phyloP scores from a whole-genome alignment of 176 grass and related monocot species.

The Rhynchospora breviuscula region DNA sequence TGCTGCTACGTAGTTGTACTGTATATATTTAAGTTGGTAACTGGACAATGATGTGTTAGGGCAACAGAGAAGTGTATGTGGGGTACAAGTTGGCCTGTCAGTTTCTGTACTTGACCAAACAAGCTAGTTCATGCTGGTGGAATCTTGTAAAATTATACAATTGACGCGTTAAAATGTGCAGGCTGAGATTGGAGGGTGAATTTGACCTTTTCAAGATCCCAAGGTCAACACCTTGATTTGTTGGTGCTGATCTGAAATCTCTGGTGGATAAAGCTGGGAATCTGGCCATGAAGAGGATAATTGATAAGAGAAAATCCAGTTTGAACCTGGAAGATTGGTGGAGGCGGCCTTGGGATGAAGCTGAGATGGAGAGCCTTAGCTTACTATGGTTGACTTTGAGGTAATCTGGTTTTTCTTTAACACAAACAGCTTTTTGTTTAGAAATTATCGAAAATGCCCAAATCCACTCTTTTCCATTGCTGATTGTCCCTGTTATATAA shows the following conservation, averaged over 20 bases:
- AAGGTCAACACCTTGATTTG: slow-evolving; percentile 83
- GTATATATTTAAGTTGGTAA: background rate
- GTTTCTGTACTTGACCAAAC: background rate
- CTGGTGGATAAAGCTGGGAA: slow-evolving; percentile 92
- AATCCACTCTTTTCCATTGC: background rate
- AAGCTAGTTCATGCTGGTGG: background rate
- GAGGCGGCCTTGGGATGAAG: slow-evolving; percentile 61
- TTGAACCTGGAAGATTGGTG: slow-evolving; percentile 63
- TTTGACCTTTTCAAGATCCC: slow-evolving; percentile 90
- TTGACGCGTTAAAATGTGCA: background rate
- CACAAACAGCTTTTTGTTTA: background rate
- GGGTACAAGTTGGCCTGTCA: background rate
- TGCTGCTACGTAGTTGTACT: background rate
- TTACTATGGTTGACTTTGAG: slow-evolving; percentile 83
- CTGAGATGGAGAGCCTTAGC: slow-evolving; percentile 59
- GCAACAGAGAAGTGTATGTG: background rate
- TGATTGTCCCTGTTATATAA: background rate
- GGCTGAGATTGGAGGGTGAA: slow-evolving; percentile 59
- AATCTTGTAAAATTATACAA: background rate
- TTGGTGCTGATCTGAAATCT: slow-evolving; percentile 82
- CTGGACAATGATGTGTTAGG: background rate
- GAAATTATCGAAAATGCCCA: background rate
- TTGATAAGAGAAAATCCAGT: slow-evolving; percentile 47
- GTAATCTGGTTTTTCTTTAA: slow-evolving; percentile 29
- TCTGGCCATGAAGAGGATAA: slow-evolving; percentile 90